phyloP scores from a whole-genome alignment of 2,329 filamentous ascomycete species.

The Fusarium dlaminii region DNA sequence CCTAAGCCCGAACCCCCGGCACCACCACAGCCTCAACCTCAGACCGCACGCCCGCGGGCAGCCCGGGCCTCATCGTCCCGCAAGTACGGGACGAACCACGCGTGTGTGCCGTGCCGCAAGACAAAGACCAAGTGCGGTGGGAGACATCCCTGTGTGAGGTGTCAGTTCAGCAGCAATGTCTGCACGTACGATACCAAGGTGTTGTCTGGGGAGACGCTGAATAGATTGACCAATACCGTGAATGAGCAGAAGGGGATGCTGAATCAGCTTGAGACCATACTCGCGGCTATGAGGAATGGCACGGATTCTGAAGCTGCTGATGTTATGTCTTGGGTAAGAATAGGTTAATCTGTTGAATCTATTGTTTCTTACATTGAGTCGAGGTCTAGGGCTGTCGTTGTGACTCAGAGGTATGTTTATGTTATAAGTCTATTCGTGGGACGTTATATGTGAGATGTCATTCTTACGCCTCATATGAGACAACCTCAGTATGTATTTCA shows the following conservation, averaged over 20 bases:
- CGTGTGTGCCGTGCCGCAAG: conserved; percentile 14
- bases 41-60: not conserved
- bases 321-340: conserved; percentile 19
- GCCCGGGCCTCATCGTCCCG: not conserved
- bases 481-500: not conserved
- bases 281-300: conserved; percentile 7
- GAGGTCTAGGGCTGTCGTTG: not conserved
- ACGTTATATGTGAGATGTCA: not conserved
- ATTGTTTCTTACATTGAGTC: conserved; percentile 19
- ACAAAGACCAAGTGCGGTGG: conserved; percentile 24
- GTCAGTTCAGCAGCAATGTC: not conserved
- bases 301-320: conserved; percentile 17
- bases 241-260: conserved; percentile 22
- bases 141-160: not conserved
- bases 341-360: conserved; percentile 11
- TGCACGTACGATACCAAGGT: conserved; percentile 14
- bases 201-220: conserved; percentile 17
- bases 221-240: not conserved
- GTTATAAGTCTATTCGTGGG: not conserved
- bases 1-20: not conserved
- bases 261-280: conserved; percentile 14
- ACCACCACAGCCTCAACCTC: not conserved
- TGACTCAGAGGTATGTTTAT: conserved; percentile 2
- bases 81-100: conserved; percentile 8
- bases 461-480: not conserved